A percentile compares a stretch with the other conserved stretches of the same genome.
Conservation (phyloP, 169 alveolate genomes). For the Plasmodium sp. region DNA sequence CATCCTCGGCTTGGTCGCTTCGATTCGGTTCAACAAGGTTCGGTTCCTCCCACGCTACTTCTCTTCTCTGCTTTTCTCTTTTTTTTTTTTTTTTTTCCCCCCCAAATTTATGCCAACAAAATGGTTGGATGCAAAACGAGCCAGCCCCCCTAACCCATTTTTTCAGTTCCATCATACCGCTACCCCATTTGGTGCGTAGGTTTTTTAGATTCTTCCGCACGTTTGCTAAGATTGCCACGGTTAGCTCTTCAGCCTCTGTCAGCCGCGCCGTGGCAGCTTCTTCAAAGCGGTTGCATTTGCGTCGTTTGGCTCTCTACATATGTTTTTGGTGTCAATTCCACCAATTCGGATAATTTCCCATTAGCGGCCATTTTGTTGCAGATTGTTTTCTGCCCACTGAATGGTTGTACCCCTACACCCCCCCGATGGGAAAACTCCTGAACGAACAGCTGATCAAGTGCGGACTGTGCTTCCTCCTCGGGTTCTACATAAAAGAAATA, state of each 20-base stretch:
- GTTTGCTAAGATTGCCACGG: background rate
- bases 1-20: background rate
- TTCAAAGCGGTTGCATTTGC: background rate
- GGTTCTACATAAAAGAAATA: conserved; percentile 13
- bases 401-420: background rate
- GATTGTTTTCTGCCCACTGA: background rate
- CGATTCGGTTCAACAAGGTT: background rate
- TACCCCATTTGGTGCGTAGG: background rate
- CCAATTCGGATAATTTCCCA: background rate
- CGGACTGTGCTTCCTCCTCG: conserved; percentile 16
- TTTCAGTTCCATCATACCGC: background rate
- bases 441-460: background rate
- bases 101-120: background rate
- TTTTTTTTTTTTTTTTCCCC: background rate
- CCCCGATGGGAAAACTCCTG: background rate
- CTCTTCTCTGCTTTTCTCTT: too few species aligned
- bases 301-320: background rate
- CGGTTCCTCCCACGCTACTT: background rate
- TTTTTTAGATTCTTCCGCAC: background rate
- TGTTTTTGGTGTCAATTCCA: background rate
- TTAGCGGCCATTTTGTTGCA: background rate
- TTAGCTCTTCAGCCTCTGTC: background rate
- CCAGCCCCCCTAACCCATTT: background rate
- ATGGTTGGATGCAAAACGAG: background rate
- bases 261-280: background rate